Conservation (phyloP, 169 alveolate genomes). For the Plasmodium gaboni region DNA sequence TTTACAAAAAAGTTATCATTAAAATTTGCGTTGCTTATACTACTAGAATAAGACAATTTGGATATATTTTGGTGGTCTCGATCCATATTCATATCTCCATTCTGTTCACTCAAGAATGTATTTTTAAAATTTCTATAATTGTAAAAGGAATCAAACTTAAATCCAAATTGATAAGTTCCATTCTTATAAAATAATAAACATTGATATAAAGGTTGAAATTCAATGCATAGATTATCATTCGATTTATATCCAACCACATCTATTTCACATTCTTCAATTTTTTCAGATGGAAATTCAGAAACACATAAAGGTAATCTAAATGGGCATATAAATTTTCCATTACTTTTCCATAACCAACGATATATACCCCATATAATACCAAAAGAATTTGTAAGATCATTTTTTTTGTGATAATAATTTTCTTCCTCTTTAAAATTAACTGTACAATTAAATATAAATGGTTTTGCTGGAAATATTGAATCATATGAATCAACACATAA, state of each 20-base stretch:
- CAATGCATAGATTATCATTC: conserved; percentile 82
- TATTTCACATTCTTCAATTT: conserved; percentile 68
- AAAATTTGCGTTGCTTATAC: conserved; percentile 17
- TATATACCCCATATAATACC: conserved; percentile 83
- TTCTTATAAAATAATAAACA: conserved; percentile 86
- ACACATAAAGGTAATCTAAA: conserved; percentile 80
- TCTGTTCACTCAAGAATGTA: conserved; percentile 8
- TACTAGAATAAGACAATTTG: conserved; percentile 21
- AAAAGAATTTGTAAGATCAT: conserved; percentile 43
- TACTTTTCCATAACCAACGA: conserved; percentile 86
- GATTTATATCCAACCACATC: conserved; percentile 60
- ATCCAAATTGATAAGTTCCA: conserved; percentile 82
- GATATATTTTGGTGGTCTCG: conserved; percentile 14
- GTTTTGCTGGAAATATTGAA: conserved; percentile 70
- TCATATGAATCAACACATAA: conserved; percentile 53
- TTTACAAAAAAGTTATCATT: conserved; percentile 17
- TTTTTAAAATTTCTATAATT: conserved; percentile 45
- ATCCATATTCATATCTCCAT: conserved; percentile 13
- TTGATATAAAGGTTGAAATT: conserved; percentile 87
- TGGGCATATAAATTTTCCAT: conserved; percentile 84
- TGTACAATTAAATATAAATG: conserved; percentile 78
- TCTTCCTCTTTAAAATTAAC: conserved; percentile 57
- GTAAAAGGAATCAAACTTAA: conserved; percentile 88
- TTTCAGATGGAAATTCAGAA: conserved; percentile 61
- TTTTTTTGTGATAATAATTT: not conserved